phyloP scores from a whole-genome alignment of 2,329 filamentous ascomycete genomes.

The Phialophora tarda region DNA sequence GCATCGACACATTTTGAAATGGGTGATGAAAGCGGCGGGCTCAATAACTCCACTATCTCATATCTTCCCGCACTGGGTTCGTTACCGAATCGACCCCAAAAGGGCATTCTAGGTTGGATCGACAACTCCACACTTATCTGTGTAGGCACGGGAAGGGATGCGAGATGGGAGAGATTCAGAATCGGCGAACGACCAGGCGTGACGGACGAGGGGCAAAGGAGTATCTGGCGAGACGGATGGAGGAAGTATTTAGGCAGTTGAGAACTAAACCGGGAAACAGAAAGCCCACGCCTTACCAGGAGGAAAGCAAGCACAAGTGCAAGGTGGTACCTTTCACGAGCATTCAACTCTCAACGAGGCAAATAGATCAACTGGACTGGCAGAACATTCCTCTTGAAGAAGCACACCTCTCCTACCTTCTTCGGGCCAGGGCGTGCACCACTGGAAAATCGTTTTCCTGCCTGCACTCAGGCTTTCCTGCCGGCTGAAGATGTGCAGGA shows the following conservation, averaged over 20 bases:
- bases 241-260: conserved; percentile 70
- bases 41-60: conserved; percentile 43
- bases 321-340: background rate
- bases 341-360: background rate
- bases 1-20: conserved; percentile 80
- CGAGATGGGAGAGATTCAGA: conserved; percentile 85
- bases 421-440: no score
- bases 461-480: background rate
- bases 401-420: background rate
- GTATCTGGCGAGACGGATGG: conserved; percentile 77
- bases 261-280: background rate
- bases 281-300: background rate
- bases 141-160: conserved; percentile 77
- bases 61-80: conserved; percentile 58
- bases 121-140: conserved; percentile 74
- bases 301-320: background rate
- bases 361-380: background rate
- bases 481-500: background rate
- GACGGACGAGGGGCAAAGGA: conserved; percentile 66
- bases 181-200: conserved; percentile 62
- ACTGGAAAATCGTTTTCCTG: background rate
- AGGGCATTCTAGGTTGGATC: conserved; percentile 86
- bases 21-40: conserved; percentile 68
- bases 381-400: background rate
- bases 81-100: conserved; percentile 67